Evolutionary conservation across 805 yeast species (phyloP).

Genomic region (Scheffersomyces coipomensis): DNA sequence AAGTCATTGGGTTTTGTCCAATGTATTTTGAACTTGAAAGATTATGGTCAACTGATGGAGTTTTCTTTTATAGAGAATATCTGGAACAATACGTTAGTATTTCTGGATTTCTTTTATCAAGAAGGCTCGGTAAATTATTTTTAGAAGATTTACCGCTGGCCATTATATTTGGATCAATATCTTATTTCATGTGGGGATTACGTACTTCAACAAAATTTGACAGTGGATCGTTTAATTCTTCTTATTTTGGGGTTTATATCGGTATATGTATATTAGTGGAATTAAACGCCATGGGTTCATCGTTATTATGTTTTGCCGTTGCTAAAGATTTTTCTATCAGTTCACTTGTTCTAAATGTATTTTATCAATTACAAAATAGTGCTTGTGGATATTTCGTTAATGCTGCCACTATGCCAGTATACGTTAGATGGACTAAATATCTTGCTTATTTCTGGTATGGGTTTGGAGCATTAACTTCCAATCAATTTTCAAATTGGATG

Average conservation of each 20-base stretch:
- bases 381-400: constrained; percentile 82
- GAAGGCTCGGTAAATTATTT: constrained; percentile 63
- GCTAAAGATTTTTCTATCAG: constrained; percentile 63
- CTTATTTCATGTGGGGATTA: constrained; percentile 79
- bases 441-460: constrained; percentile 76
- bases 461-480: constrained; percentile 65
- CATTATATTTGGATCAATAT: constrained; percentile 54
- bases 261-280: constrained; percentile 55
- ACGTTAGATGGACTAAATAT: constrained; percentile 83
- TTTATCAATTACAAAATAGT: constrained; percentile 70
- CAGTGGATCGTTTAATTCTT: constrained; percentile 7
- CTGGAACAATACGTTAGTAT: constrained; percentile 67
- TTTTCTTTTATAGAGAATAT: constrained; percentile 53
- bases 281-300: constrained; percentile 54
- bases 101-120: constrained; percentile 61
- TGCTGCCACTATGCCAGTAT: constrained; percentile 72
- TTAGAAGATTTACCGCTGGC: constrained; percentile 70
- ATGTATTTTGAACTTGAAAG: constrained; percentile 38
- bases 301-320: constrained; percentile 52
- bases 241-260: constrained; percentile 54
- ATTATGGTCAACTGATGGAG: constrained; percentile 37
- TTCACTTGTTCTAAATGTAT: constrained; percentile 55
- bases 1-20: constrained; percentile 40
- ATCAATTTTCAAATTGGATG: constrained; percentile 59
- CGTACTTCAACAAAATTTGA: constrained; percentile 31